Percentiles rank a stretch among this genome's conserved stretches.
Conservation (phyloP, 1,284 basidiomycete species). For the Neotropicomus parvogracilis region DNA sequence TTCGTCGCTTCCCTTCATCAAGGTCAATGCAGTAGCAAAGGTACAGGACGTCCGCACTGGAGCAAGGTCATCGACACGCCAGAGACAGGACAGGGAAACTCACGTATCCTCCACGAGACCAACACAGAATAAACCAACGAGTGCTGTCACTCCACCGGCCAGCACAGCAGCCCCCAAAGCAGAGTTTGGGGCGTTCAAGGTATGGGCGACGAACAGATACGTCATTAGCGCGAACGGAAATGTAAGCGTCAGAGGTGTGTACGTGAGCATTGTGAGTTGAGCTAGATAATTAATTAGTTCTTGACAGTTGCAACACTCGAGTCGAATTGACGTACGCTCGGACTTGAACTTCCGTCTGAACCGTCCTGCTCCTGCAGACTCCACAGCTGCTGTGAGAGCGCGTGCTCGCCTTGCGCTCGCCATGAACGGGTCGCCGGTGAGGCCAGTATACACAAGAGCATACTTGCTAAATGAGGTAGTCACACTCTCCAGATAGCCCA, state of each 20-base stretch:
- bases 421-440: constrained; percentile 85
- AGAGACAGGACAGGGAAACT: constrained; percentile 25
- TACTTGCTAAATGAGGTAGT: constrained; percentile 78
- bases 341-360: constrained; percentile 49
- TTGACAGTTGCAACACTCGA: not conserved
- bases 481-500: constrained; percentile 56
- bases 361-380: constrained; percentile 36
- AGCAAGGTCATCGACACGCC: constrained; percentile 3
- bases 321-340: constrained; percentile 46
- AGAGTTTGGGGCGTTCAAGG: constrained; percentile 70
- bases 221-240: constrained; percentile 80
- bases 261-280: constrained; percentile 69
- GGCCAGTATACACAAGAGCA: constrained; percentile 79
- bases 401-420: constrained; percentile 66
- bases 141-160: constrained; percentile 75
- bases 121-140: constrained; percentile 80
- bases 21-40: constrained; percentile 88
- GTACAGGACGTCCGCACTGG: constrained; percentile 76
- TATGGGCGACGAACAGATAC: constrained; percentile 87
- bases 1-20: constrained; percentile 60
- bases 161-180: constrained; percentile 76
- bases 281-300: constrained; percentile 39
- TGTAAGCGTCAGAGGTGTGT: constrained; percentile 74
- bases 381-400: constrained; percentile 51
- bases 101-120: constrained; percentile 79